Percentiles rank a stretch among this genome's conserved stretches.
Evolutionary conservation across 768 basidiomycete species (phyloP).

Genomic region (Favolaschia claudopus): DNA sequence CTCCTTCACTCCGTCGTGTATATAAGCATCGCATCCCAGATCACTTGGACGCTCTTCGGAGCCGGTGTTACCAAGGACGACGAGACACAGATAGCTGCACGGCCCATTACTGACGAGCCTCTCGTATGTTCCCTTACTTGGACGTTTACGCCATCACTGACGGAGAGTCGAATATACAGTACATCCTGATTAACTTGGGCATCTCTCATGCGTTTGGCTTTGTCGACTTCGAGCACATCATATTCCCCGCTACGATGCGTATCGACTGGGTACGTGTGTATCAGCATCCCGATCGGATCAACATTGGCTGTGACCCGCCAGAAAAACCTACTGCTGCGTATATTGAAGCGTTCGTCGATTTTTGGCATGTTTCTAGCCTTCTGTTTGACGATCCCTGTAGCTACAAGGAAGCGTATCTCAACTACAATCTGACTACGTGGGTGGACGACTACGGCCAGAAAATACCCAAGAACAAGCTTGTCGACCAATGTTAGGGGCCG

Average conservation of each 20-base stretch:
- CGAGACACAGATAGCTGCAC: slow-evolving; percentile 56
- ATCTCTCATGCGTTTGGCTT: slow-evolving; percentile 73
- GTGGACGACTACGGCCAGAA: slow-evolving; percentile 48
- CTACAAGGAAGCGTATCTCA: slow-evolving; percentile 29
- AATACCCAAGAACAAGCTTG: slow-evolving; percentile 58
- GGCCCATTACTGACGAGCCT: slow-evolving; percentile 75
- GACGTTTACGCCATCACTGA: slow-evolving; percentile 38
- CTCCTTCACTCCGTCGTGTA: neutral
- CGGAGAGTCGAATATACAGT: slow-evolving; percentile 48
- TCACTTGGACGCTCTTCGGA: slow-evolving; percentile 63
- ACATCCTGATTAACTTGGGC: slow-evolving; percentile 75
- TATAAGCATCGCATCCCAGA: slow-evolving; percentile 8
- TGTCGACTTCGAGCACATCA: slow-evolving; percentile 64
- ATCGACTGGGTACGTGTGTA: slow-evolving; percentile 88
- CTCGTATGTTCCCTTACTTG: slow-evolving; percentile 54
- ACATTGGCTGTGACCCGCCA: slow-evolving; percentile 74
- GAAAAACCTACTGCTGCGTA: slow-evolving; percentile 79
- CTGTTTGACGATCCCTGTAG: neutral
- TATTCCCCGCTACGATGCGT: slow-evolving; percentile 66
- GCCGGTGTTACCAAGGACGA: slow-evolving; percentile 59
- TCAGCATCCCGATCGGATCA: slow-evolving; percentile 55
- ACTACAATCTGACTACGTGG: slow-evolving; percentile 54
- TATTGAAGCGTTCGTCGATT: slow-evolving; percentile 65
- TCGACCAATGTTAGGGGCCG: slow-evolving; percentile 45
- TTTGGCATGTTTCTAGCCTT: neutral